phyloP scores from a whole-genome alignment of 148 eudicot genomes.

The Suaeda aralocaspica region DNA sequence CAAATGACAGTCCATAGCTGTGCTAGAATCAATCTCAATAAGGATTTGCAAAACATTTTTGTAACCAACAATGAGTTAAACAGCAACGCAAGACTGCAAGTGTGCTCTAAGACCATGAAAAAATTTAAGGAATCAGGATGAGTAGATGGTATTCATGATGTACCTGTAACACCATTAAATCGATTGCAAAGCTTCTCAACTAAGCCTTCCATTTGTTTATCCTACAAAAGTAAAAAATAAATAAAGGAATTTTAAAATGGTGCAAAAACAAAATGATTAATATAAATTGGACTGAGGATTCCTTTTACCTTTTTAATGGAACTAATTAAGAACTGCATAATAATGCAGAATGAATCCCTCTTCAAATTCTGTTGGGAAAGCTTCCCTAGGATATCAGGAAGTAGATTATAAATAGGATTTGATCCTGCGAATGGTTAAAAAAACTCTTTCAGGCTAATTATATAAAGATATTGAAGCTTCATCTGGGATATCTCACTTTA shows the following conservation, averaged over 20 bases:
- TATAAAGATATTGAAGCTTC: neutral
- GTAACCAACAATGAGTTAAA: too few relatives aligned
- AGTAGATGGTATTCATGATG: neutral
- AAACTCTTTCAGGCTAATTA: slow-evolving; percentile 1
- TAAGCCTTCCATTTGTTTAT: slow-evolving; percentile 97
- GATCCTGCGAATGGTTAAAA: slow-evolving; percentile 45
- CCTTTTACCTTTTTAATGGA: slow-evolving; percentile 83
- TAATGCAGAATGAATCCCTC: slow-evolving; percentile 72
- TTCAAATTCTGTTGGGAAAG: slow-evolving; percentile 66
- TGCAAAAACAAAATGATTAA: neutral
- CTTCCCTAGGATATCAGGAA: slow-evolving; percentile 93
- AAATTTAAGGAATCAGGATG: neutral
- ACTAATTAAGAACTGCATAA: slow-evolving; percentile 91
- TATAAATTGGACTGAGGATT: neutral
- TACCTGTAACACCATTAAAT: slow-evolving; percentile 86
- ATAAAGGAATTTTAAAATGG: neutral
- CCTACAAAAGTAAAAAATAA: slow-evolving; percentile 39
- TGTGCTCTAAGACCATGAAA: neutral
- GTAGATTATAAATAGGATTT: slow-evolving; percentile 90
- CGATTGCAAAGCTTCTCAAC: slow-evolving; percentile 96
- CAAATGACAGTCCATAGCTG: neutral
- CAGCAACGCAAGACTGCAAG: neutral
- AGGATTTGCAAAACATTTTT: neutral
- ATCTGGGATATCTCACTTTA: neutral
- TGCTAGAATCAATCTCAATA: neutral